These are phyloP conservation scores for Trapa incisa DNA, from an alignment of 345 rosid genomes.

Conservation along the genomic window DNA sequence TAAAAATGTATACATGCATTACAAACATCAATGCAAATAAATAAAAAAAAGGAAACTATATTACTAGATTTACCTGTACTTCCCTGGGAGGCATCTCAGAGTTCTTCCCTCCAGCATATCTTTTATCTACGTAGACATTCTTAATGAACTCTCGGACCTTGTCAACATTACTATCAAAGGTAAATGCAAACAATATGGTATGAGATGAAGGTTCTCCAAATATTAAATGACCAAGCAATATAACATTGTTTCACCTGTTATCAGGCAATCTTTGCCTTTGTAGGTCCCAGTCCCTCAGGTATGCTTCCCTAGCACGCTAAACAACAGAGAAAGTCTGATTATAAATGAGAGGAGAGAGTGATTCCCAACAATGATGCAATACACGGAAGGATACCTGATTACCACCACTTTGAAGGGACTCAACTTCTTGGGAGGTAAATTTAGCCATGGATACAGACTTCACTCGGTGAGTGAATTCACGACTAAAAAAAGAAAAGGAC, in stretches of 20 bases:
- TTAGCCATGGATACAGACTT: constrained; percentile 97
- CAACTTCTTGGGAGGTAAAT: constrained; percentile 91
- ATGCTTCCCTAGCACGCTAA: constrained; percentile 89
- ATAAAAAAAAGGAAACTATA: neutral
- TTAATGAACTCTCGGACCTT: constrained; percentile 83
- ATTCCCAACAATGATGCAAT: constrained; percentile 6
- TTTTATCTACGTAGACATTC: constrained; percentile 64
- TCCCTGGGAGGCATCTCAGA: constrained; percentile 67
- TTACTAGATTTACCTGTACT: constrained; percentile 38
- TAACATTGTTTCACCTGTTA: constrained; percentile 44
- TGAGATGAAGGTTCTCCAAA: neutral
- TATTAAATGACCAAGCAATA: constrained; percentile 9
- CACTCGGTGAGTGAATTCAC: constrained; percentile 96
- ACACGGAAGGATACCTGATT: constrained; percentile 55
- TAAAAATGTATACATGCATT: neutral
- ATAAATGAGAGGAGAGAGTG: constrained; percentile 8
- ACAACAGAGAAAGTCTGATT: constrained; percentile 14
- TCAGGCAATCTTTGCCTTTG: constrained; percentile 82
- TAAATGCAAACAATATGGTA: neutral
- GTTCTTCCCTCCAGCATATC: constrained; percentile 55
- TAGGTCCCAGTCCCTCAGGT: constrained; percentile 73
- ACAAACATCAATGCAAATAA: neutral
- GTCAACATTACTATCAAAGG: constrained; percentile 48
- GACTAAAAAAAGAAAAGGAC: constrained; percentile 30
- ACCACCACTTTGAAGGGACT: constrained; percentile 91